Conservation (phyloP, 371 early-diverging fungal genomes). For the Mortierella polycephala region DNA sequence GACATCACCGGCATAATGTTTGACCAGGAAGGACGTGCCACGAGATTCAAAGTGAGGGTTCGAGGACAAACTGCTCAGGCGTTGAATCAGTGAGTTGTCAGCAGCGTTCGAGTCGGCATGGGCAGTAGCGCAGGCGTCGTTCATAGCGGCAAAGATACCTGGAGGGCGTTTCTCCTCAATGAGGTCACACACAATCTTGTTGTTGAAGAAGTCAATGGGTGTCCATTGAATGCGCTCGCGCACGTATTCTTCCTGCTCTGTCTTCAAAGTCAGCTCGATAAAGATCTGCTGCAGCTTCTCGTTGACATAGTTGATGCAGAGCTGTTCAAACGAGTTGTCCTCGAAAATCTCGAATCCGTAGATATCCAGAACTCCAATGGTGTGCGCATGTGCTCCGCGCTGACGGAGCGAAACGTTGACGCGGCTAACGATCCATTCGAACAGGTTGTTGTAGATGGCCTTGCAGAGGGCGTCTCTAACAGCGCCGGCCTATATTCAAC, state of each 20-base stretch:
- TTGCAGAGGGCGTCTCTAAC: slow-evolving; percentile 91
- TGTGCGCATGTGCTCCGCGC: slow-evolving; percentile 72
- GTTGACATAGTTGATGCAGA: slow-evolving; percentile 99
- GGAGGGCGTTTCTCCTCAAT: slow-evolving; percentile 96
- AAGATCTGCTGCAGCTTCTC: slow-evolving; percentile 99
- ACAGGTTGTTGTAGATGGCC: slow-evolving; percentile 84
- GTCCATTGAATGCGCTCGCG: slow-evolving; percentile 99
- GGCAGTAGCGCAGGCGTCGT: slow-evolving; percentile 94
- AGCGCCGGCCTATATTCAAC: slow-evolving; percentile 66
- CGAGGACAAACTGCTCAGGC: slow-evolving; percentile 72
- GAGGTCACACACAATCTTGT: slow-evolving; percentile 97
- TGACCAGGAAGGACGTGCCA: slow-evolving; percentile 83
- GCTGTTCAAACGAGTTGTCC: slow-evolving; percentile 99
- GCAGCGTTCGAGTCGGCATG: slow-evolving; percentile 92
- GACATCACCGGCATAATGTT: slow-evolving; percentile 98
- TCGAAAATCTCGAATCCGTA: slow-evolving; percentile 97
- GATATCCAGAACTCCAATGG: slow-evolving; percentile 96
- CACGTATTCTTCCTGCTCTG: slow-evolving; percentile 98
- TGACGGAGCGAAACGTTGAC: slow-evolving; percentile 82
- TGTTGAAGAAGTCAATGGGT: slow-evolving; percentile 99
- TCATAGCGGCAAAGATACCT: slow-evolving; percentile 93
- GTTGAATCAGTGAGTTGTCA: slow-evolving; percentile 87
- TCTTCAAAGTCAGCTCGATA: slow-evolving; percentile 97
- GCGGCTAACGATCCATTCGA: slow-evolving; percentile 92
- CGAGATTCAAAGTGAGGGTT: slow-evolving; percentile 86